Evolutionary conservation across 768 basidiomycete genomes (phyloP), one percentile per base, ranked within the genome.

Genomic region (Aureoboletus auriporus): DNA sequence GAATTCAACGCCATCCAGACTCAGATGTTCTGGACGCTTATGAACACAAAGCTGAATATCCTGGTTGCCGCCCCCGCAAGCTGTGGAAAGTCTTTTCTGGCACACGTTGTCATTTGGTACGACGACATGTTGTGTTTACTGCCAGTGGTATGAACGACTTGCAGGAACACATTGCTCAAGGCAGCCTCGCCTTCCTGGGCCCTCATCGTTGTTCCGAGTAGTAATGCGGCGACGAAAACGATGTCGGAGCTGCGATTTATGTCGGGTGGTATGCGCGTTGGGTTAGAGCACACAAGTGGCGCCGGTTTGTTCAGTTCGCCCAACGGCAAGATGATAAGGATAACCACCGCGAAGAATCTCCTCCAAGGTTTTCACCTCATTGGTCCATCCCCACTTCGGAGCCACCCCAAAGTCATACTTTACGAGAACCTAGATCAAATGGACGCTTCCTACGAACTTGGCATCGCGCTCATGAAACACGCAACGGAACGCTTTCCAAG

Each of bases 371-470:
- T 84, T 33, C 69, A 60, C 8, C 56, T 65, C 23, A 59, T 64
- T 28, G 59, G 64, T 42, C 56, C 62, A 10, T 57, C 55, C 20
- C 31, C 39, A 28, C 14, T 58, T 59, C 44, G 49, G 59, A 64
- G 53, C 5, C 72, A 71, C 37, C 73, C 93, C 17, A 71, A 76
- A 53, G 64, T 95, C 30, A 79, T 94, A 29, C 61, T 98, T 5
- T 86, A 87, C 51, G 93, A 97, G 53, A 84, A 86, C 57, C 70
- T 99, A 14, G 89, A 98, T 57, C 80, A 88, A 28, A 73, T 99
- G 46, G 83, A 92, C 62, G 69, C 82, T 14, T 67, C 70, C 2
- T 96, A 94, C 68, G 96, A 99, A 63, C 75, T 96, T 4, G 81
- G 76, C 5, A 61, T 95, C n/a, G 80, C 93, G 3, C 70, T 87